Base-by-base conservation (phyloP, 495 filamentous ascomycete species). In the Clavariopsis aquatica region DNA sequence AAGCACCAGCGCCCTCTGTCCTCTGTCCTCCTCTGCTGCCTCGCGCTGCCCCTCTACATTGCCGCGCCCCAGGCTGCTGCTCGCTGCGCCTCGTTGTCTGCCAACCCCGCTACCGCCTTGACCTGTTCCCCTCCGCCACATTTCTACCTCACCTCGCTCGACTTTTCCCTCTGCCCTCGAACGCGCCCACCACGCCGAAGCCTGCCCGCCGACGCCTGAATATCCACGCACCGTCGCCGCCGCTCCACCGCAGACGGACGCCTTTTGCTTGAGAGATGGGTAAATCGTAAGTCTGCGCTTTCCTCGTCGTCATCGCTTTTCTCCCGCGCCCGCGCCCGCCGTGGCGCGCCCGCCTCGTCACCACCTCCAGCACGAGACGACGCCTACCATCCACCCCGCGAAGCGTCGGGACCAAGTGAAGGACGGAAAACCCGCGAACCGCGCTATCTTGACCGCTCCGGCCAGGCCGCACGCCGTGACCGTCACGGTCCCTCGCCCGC, bases 251-350 rank as follows among this genome's bases (percentile, higher is more conserved):
- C 60, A 38, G 23, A 55, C 51, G 17, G 34, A 15, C 29, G 19
- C 20, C 54, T n/a, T 57, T 5, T 27, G 38, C 54, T 45, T 43
- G 46, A 47, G 55, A 28, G 43, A 72, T 72, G 70, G 70, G 70
- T 49, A 72, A 72, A 65, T 70, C 66, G 70, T 72, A 63, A 72
- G 70, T 72, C 10, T 22, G 24, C 54, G 31, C 49, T 49, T 34
- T 52, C 36, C 62, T 62, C 54, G 38, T 43, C 38, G 38, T 43
- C 38, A 9, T n/a, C 13, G 38, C 9, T 55, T 51, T 55, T 38
- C 57, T 23, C 36, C 49, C 13, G 46, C 52, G 23, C 12, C 49
- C 13, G 46, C 52, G 23, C 12, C 49, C 19, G 38, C 24, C 15
- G 24, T 38, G 20, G 24, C 46, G 53, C 53, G 23, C 43, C 49